Percentiles rank a stretch among this genome's conserved stretches.
Evolutionary conservation across 2,329 filamentous ascomycete species (phyloP).

Genomic region (Reticulascus tulasneorum): DNA sequence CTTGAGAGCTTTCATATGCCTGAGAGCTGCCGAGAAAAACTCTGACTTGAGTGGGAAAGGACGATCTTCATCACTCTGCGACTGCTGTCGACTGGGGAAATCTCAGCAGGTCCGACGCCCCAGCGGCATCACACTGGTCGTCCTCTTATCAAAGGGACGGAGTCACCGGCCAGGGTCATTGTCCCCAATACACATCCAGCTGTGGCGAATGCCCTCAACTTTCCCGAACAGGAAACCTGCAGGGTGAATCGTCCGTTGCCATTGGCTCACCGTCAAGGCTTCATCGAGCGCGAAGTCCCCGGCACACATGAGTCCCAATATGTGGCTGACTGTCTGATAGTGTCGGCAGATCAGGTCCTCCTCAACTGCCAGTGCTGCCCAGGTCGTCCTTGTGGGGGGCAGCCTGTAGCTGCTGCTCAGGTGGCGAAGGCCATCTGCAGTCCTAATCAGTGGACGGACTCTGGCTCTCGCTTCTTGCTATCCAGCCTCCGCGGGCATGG

Average conservation of each 20-base stretch:
- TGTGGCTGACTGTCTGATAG: neutral
- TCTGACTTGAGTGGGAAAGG: too few species aligned
- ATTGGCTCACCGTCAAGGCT: constrained; percentile 14
- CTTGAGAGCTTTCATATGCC: too few species aligned
- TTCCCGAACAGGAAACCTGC: constrained; percentile 12
- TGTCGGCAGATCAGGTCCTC: neutral
- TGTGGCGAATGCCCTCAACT: constrained; percentile 7
- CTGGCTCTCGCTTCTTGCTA: too few species aligned
- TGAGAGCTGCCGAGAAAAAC: too few species aligned
- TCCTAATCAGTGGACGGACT: neutral
- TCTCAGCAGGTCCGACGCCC: too few species aligned
- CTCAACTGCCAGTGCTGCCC: too few species aligned
- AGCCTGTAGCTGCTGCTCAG: constrained; percentile 2
- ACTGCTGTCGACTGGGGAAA: too few species aligned
- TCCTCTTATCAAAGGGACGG: too few species aligned
- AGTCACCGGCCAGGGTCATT: too few species aligned
- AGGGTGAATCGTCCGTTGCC: constrained; percentile 1
- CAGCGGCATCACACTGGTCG: too few species aligned
- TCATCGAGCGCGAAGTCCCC: constrained; percentile 1
- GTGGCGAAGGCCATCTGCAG: neutral
- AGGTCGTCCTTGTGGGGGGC: neutral
- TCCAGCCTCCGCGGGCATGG: neutral
- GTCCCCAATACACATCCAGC: too few species aligned
- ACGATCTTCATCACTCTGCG: too few species aligned
- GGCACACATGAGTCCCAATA: neutral